Evolutionary conservation across 768 basidiomycete species (phyloP), one percentile per base, ranked within the genome.

Genomic region (Mycena pura): DNA sequence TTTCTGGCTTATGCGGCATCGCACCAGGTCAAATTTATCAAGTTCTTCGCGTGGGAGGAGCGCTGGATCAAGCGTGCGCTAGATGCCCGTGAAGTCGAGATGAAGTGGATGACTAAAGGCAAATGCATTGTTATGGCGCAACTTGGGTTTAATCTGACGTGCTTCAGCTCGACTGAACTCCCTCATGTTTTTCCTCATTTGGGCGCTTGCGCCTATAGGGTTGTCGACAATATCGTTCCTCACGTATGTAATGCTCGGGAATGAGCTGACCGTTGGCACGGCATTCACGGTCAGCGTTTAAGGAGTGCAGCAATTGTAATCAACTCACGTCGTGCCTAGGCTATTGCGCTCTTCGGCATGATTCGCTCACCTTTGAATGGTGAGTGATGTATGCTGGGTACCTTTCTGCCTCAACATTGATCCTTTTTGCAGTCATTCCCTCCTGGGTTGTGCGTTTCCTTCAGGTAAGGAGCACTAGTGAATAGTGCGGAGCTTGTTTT

Each of bases 311-410:
- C 43, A 15, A 7, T 14, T 9, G 19, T 57, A 27, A n/a, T n/a
- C 25, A 3, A 15, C 29, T 31, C 57, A 32, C 29, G 41, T 25
- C 3, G 3, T 39, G 48, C 22, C 2, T 49, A 90, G 84, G 82
- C 93, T 0, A 90, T 97, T 32, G 85, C 93, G 0, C 73, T 96
- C 40, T 96, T 96, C 74, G 80, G 80, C 49, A 95, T 96, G 94
- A 80, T 97, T 68, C 83, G 86, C 32, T n/a, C 29, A 21, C 52
- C 61, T 2, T 15, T 62, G 29, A 62, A 61, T 32, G 28, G 60
- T 61, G 6, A 15, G 60, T 54, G 10, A 13, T n/a, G 36, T 10
- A 27, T 21, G 10, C 44, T 11, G 14, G 19, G 5, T 19, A n/a
- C n/a, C n/a, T n/a, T n/a, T n/a, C n/a, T n/a, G n/a, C 27, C 22